Conservation (phyloP, 306 rosid genomes). For the Aeschynomene evenia region DNA sequence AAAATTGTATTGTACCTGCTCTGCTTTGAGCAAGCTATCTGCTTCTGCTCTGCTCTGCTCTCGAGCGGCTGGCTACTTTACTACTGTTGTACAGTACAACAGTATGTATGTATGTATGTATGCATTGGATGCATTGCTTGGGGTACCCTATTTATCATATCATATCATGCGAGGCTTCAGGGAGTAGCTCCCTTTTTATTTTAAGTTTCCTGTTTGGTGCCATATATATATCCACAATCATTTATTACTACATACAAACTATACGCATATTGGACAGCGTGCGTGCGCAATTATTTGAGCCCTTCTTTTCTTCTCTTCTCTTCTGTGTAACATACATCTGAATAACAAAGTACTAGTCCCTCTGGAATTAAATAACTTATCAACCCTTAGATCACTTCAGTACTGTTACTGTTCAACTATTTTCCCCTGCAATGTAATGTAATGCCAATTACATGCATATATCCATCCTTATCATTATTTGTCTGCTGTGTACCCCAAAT, state of each 20-base stretch:
- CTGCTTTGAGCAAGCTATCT: too few relatives aligned
- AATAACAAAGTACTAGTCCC: background rate
- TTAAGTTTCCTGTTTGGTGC: conserved; percentile 13
- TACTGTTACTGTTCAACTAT: background rate
- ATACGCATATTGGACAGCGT: background rate
- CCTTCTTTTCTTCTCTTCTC: too few relatives aligned
- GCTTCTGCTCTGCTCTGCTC: conserved; percentile 1
- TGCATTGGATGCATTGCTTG: too few relatives aligned
- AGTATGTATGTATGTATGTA: too few relatives aligned
- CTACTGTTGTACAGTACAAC: background rate
- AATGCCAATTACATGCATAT: too few relatives aligned
- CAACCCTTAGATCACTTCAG: too few relatives aligned
- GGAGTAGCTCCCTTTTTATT: background rate
- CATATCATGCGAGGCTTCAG: background rate
- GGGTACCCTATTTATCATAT: too few relatives aligned
- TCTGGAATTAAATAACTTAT: background rate
- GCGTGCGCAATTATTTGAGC: background rate
- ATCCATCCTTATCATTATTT: background rate
- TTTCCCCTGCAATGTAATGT: background rate
- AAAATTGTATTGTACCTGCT: too few relatives aligned
- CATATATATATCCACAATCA: conserved; percentile 31
- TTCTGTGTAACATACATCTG: background rate
- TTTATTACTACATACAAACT: conserved; percentile 30
- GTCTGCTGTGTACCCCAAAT: background rate
- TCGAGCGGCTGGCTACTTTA: background rate